Conservation (phyloP, 192 early-diverging fungal genomes). For the Entophlyctis luteolus region DNA sequence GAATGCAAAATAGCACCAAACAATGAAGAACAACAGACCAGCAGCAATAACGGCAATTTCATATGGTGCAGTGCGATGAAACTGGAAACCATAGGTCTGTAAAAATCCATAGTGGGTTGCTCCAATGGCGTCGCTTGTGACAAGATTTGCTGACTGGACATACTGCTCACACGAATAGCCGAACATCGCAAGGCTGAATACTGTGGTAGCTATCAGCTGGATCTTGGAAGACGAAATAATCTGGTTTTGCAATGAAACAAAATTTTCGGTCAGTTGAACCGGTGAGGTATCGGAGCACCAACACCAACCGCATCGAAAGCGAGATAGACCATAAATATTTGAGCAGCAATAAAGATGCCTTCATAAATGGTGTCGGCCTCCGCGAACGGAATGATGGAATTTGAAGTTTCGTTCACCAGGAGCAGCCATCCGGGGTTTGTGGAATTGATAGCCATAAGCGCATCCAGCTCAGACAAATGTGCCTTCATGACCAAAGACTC, state of each 20-base stretch:
- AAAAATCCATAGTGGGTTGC: background rate
- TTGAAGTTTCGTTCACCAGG: constrained; percentile 2
- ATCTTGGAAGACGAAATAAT: constrained; percentile 41
- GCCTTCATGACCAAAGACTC: background rate
- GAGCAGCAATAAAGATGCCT: constrained; percentile 38
- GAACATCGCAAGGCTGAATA: constrained; percentile 43
- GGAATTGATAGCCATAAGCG: constrained; percentile 2
- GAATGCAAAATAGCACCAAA: constrained; percentile 39
- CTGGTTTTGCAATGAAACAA: too few species aligned
- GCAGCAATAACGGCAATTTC: constrained; percentile 38
- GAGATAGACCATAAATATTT: constrained; percentile 44
- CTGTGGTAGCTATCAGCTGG: constrained; percentile 43
- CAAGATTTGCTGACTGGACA: constrained; percentile 36
- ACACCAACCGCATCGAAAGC: constrained; percentile 45
- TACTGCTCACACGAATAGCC: constrained; percentile 42
- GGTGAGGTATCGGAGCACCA: background rate
- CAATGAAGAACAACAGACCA: constrained; percentile 35
- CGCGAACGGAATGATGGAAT: background rate
- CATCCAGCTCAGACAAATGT: background rate
- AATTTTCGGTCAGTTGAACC: background rate
- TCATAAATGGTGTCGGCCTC: constrained; percentile 46
- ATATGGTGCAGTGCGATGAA: constrained; percentile 27
- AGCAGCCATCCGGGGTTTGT: constrained; percentile 2
- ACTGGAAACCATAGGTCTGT: background rate
- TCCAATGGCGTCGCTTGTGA: constrained; percentile 13